A percentile compares a stretch with the other conserved stretches of the same genome.
Evolutionary conservation across 2,329 filamentous ascomycete species (phyloP).

Genomic region (Claviceps humidiphila): DNA sequence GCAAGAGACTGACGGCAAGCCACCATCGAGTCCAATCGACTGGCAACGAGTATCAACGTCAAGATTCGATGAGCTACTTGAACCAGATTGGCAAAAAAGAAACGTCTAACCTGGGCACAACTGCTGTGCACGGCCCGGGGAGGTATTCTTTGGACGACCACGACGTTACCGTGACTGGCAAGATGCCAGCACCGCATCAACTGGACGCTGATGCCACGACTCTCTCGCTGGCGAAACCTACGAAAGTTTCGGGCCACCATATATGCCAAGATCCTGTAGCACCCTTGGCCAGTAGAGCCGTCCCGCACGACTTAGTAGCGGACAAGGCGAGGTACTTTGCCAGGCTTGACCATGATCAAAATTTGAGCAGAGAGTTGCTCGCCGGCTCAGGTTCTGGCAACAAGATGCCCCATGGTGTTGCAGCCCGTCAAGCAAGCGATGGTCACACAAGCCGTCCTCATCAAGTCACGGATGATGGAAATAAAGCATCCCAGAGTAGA

Average conservation of each 20-base stretch:
- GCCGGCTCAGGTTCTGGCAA: neutral
- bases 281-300: neutral
- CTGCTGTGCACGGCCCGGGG: neutral
- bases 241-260: constrained; percentile 1
- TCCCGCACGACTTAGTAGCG: constrained; percentile 2
- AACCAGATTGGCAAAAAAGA: neutral
- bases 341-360: constrained; percentile 1
- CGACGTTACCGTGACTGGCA: constrained; percentile 3
- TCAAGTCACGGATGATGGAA: constrained; percentile 4
- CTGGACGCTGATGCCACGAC: constrained; percentile 5
- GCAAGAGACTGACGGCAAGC: constrained; percentile 4
- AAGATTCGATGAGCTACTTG: constrained; percentile 12
- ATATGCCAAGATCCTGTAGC: constrained; percentile 5
- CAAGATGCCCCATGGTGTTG: constrained; percentile 3
- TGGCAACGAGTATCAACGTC: constrained; percentile 10
- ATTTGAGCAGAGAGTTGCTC: constrained; percentile 3
- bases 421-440: neutral
- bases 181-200: constrained; percentile 1
- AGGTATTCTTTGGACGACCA: constrained; percentile 6
- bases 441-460: neutral
- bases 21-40: constrained; percentile 3
- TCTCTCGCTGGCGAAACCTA: neutral
- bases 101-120: neutral
- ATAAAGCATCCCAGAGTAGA: neutral
- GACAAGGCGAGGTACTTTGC: neutral